Evolutionary conservation across 2,329 filamentous ascomycete species (phyloP), one percentile per base, ranked within the genome.

Genomic region (Xylaria sp.): DNA sequence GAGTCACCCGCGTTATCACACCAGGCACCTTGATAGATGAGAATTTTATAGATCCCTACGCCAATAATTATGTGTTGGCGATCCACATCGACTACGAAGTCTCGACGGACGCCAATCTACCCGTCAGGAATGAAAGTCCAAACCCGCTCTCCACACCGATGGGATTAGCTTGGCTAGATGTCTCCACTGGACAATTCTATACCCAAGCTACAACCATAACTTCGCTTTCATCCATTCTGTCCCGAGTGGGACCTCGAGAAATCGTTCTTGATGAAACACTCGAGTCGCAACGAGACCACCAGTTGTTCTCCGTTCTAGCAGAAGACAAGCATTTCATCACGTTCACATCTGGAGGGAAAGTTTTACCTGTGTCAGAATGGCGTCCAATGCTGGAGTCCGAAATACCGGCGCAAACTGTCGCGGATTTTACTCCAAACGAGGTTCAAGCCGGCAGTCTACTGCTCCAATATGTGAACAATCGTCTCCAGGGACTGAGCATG

Each of bases 21-120:
- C 94, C 96, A 0, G 96, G 96, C 23, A 99, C 96, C 1, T 84
- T 99, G 63, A 97, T 99, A 73, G 96, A 99, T 80, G 96, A 99
- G 81, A 94, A 94, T 75, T 99, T 98, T 79, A 94, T 99, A 85
- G 93, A 98, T 78, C 93, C 94, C 1, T 95, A 92, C 77, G 90
- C 93, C 75, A 97, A 96, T 80, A 98, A 97, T 78, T 99, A 95
- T 79, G 86, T 98, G 40, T 87, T 98, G 78, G 91, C 93, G 44
- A 87, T 98, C 57, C 88, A 97, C 76, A 79, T 92, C 33, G 71
- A 73, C 38, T 58, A 62, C 51, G 56, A 74, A 36, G 65, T 54
- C 40, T 42, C 63, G 68, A 72, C 71, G 13, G 56, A 59, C 28
- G 56, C 33, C 36, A n/a, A 56, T 59, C n/a, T 28, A 58, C 36